Percentiles rank a stretch among this genome's conserved stretches.
These are phyloP conservation scores for Fusarium kyushuense DNA, from an alignment of 2,329 filamentous ascomycete species.

Conservation along the genomic window DNA sequence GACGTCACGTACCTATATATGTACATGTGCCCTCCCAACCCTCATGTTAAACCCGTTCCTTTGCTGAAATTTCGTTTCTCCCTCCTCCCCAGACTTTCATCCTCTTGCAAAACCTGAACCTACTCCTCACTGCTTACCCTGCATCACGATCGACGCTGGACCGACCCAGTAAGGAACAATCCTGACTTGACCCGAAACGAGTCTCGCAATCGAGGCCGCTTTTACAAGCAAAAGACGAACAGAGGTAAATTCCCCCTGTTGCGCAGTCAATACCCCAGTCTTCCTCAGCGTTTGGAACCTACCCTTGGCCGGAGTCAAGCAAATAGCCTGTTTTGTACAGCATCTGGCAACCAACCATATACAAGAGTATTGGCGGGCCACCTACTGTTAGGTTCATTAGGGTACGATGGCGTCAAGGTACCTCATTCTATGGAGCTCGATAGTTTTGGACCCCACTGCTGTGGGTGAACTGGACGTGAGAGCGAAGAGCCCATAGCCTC, in stretches of 20 bases:
- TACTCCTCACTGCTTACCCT: neutral
- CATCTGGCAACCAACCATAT: neutral
- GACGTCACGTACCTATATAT: slow-evolving; percentile 29
- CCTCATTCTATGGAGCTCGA: slow-evolving; percentile 20
- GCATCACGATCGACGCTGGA: slow-evolving; percentile 34
- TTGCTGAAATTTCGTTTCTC: slow-evolving; percentile 30
- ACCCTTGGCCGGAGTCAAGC: neutral
- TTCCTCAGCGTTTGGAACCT: slow-evolving; percentile 5
- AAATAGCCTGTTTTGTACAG: slow-evolving; percentile 6
- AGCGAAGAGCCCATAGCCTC: neutral
- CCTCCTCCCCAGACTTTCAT: slow-evolving; percentile 1
- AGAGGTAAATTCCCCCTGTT: slow-evolving; percentile 30
- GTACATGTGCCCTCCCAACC: slow-evolving; percentile 29
- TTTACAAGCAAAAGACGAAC: slow-evolving; percentile 10
- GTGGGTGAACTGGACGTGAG: slow-evolving; percentile 7
- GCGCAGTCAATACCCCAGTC: slow-evolving; percentile 17
- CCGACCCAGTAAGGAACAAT: slow-evolving; percentile 15
- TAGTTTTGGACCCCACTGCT: slow-evolving; percentile 29
- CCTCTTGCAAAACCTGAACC: neutral
- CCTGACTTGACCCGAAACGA: slow-evolving; percentile 27
- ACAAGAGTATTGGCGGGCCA: slow-evolving; percentile 4
- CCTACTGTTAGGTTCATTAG: slow-evolving; percentile 10
- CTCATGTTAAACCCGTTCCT: slow-evolving; percentile 17
- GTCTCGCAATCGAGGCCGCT: slow-evolving; percentile 14
- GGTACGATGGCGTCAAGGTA: slow-evolving; percentile 34